A percentile compares a stretch with the other conserved stretches of the same genome.
Conservation (phyloP, 257 asterid species). For the Fraxinus quadrangulata region DNA sequence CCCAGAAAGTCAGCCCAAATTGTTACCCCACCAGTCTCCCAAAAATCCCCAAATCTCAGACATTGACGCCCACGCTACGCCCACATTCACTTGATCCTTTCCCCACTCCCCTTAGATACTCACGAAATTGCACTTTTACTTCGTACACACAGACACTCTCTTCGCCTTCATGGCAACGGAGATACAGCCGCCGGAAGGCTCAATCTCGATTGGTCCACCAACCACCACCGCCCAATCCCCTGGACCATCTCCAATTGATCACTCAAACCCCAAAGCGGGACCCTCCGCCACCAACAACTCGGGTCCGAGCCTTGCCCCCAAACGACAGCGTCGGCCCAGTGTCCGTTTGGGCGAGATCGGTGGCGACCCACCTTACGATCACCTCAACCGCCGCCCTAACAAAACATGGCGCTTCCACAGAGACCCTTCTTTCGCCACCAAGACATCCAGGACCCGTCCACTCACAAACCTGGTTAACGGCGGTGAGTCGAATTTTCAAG, state of each 20-base stretch:
- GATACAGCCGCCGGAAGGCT: constrained; percentile 58
- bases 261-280: constrained; percentile 26
- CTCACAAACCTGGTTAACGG: constrained; percentile 86
- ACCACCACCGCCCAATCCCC: constrained; percentile 34
- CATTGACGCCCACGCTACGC: not conserved
- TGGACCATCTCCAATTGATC: constrained; percentile 46
- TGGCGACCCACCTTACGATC: constrained; percentile 66
- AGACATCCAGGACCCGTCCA: constrained; percentile 84
- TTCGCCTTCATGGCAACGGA: constrained; percentile 59
- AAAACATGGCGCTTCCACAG: constrained; percentile 76
- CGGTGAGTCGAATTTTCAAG: constrained; percentile 41
- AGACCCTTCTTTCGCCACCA: constrained; percentile 73
- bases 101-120: constrained; percentile 31
- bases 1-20: not conserved
- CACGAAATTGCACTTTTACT: constrained; percentile 18
- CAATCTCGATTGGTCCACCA: constrained; percentile 41
- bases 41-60: not conserved
- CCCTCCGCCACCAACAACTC: constrained; percentile 22
- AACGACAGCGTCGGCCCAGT: constrained; percentile 97
- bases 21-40: not conserved
- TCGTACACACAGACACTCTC: constrained; percentile 21
- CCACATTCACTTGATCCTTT: constrained; percentile 24
- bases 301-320: constrained; percentile 61
- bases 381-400: constrained; percentile 55
- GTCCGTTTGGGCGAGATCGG: constrained; percentile 98